Percentiles rank a stretch among this genome's conserved stretches.
phyloP scores from a whole-genome alignment of 345 rosid genomes.

The Arabis hirsuta region DNA sequence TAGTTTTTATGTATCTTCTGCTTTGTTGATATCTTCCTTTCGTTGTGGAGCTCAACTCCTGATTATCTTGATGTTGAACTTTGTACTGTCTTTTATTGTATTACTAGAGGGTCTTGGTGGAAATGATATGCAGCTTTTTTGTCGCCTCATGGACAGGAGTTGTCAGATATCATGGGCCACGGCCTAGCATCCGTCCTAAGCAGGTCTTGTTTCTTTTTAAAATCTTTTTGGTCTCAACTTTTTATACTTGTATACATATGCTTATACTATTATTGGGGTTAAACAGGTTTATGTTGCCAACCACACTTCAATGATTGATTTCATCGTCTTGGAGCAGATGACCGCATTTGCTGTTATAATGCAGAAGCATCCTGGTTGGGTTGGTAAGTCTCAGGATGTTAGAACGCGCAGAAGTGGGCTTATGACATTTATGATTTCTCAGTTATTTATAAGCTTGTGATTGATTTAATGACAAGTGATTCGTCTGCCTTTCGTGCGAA shows the following conservation, averaged over 20 bases:
- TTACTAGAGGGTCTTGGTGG: constrained; percentile 87
- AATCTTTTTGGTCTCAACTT: neutral
- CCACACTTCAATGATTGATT: constrained; percentile 99
- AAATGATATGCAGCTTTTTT: constrained; percentile 97
- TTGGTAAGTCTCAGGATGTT: constrained; percentile 65
- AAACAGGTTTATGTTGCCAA: constrained; percentile 94
- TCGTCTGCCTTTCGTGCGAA: constrained; percentile 15
- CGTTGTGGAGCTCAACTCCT: neutral
- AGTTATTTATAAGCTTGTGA: constrained; percentile 1
- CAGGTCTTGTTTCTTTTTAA: constrained; percentile 57
- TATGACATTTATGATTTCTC: constrained; percentile 14
- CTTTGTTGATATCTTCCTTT: constrained; percentile 13
- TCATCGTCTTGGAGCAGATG: constrained; percentile 94
- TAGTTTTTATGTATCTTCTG: neutral
- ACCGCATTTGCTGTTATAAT: constrained; percentile 97
- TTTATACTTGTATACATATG: constrained; percentile 13
- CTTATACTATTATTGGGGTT: constrained; percentile 33
- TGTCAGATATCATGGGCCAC: constrained; percentile 95
- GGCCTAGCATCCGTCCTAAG: constrained; percentile 94
- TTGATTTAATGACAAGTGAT: constrained; percentile 6
- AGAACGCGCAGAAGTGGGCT: neutral
- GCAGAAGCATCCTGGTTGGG: constrained; percentile 99
- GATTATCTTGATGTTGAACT: constrained; percentile 7
- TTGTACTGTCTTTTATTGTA: constrained; percentile 17
- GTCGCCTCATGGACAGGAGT: constrained; percentile 99